Conservation (phyloP, 345 rosid genomes). For the Euphorbia peplus region DNA sequence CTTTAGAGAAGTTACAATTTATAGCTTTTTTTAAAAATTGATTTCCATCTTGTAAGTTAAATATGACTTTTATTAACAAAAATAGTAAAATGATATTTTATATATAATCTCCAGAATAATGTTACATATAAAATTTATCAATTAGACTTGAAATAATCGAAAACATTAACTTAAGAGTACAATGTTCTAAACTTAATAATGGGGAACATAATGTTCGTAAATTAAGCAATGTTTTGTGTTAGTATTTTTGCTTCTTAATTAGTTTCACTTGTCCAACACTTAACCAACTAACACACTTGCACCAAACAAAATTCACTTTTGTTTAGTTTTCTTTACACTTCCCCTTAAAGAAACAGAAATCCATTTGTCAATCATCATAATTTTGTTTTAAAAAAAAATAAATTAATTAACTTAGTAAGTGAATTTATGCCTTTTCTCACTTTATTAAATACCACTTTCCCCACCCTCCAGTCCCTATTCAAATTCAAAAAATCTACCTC, state of each 20-base stretch:
- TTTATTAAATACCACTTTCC: conserved; percentile 21
- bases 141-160: too few relatives aligned
- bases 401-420: conserved; percentile 18
- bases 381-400: background rate
- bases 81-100: too few relatives aligned
- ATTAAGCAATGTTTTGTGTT: conserved; percentile 14
- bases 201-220: too few relatives aligned
- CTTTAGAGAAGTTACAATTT: too few relatives aligned
- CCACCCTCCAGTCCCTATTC: conserved; percentile 30
- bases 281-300: conserved; percentile 44
- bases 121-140: too few relatives aligned
- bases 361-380: conserved; percentile 36
- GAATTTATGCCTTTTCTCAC: background rate
- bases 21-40: too few relatives aligned
- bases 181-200: too few relatives aligned
- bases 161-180: too few relatives aligned
- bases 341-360: conserved; percentile 55
- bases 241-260: conserved; percentile 25
- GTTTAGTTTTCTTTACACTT: conserved; percentile 15
- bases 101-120: too few relatives aligned
- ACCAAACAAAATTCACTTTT: conserved; percentile 26
- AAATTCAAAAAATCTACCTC: conserved; percentile 21
- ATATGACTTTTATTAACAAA: too few relatives aligned
- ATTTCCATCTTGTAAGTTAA: too few relatives aligned
- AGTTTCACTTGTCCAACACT: conserved; percentile 45